Conservation (phyloP, 2,329 filamentous ascomycete species). For the Neurospora crassa region DNA sequence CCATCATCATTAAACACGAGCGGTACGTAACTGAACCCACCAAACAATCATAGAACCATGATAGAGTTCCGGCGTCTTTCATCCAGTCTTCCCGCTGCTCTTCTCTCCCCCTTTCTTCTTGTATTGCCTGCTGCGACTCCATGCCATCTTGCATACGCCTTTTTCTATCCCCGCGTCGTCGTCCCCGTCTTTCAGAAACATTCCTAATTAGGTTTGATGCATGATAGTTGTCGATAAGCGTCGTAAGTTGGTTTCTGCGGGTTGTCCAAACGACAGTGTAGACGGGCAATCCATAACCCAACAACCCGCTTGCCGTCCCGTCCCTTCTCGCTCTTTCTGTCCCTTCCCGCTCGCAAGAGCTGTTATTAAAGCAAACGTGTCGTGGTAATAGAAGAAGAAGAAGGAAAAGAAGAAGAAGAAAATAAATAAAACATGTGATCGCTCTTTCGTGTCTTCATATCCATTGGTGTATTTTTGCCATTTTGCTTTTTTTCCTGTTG, state of each 20-base stretch:
- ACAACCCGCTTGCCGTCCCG: not conserved
- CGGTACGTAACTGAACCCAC: not conserved
- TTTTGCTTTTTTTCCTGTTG: not conserved
- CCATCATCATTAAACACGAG: not conserved
- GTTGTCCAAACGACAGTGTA: not conserved
- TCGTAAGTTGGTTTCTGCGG: not conserved
- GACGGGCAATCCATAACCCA: not conserved
- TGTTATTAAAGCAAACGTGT: not conserved
- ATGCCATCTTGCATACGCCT: not conserved
- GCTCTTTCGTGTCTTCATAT: not conserved
- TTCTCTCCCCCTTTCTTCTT: not conserved
- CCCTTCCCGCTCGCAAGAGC: not conserved
- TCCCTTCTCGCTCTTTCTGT: not conserved
- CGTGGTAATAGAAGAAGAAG: not conserved
- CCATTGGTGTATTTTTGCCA: not conserved
- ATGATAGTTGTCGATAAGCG: not conserved
- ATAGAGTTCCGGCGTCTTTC: not conserved
- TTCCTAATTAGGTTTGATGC: not conserved
- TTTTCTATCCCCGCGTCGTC: not conserved
- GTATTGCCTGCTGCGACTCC: not conserved
- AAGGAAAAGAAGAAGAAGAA: too few relatives aligned
- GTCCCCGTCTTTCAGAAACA: not conserved
- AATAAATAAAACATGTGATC: not conserved
- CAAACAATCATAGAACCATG: not conserved
- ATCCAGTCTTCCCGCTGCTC: not conserved